Base-by-base conservation (phyloP, 768 basidiomycete genomes). In the Mycena capillaripes region DNA sequence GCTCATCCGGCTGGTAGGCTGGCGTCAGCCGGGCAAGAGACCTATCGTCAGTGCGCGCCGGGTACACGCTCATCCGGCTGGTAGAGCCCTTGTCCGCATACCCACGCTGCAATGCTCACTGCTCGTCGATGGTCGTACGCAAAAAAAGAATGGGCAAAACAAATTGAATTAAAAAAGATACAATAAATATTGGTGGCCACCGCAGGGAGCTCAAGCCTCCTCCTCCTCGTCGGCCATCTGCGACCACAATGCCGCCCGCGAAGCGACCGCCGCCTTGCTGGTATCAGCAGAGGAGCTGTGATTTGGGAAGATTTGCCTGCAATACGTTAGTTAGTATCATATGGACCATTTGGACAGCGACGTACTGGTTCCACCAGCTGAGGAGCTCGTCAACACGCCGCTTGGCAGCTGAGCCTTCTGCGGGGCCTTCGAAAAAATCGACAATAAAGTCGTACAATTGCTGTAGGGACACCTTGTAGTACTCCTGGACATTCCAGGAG, bases 321-420 rank as follows among this genome's bases (percentile, higher is more conserved):
- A 27, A 52, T 0, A 25, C 14, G 14, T 29, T 23, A 52, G 50
- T n/a, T n/a, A n/a, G n/a, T n/a, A n/a, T n/a, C 21, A 36, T 1
- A 23, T 17, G 8, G 23, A 6, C 3, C 17, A 27, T 12, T 1
- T 8, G 19, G 38, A 11, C n/a, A 5, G 40, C 9, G 23, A 59
- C 69, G 56, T 29, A 71, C 70, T 38, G n/a, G 57, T 71, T 71
- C 70, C 70, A 71, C 70, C 70, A 71, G n/a, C n/a, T 8, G 38
- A 71, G 70, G 32, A 71, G 63, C 9, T 5, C 46, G 16, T 71
- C 63, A 16, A 46, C 63, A 11, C 70, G 56, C 9, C 21, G 29
- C 25, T 56, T 36, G 25, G 70, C 70, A 14, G 14, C 23, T 3
- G 63, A 12, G 10, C 63, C 63, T 5, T 19, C 30, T 19, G n/a